Evolutionary conservation across 2,329 filamentous ascomycete genomes (phyloP).

Genomic region (Cryphonectria radicalis): DNA sequence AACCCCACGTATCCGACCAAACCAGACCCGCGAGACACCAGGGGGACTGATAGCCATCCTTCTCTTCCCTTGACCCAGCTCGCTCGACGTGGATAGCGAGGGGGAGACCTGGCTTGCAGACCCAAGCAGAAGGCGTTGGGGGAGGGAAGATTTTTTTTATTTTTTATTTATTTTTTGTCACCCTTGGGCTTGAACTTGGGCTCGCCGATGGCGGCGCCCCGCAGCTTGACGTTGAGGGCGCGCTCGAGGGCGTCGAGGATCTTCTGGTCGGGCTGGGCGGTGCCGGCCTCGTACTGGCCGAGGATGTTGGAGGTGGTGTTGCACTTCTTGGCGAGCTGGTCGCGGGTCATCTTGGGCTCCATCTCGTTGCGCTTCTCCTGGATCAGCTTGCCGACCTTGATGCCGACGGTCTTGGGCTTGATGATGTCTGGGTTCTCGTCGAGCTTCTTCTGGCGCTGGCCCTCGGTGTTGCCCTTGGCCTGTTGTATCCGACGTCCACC

Average conservation of each 20-base stretch:
- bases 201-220: slow-evolving; percentile 82
- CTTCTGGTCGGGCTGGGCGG: slow-evolving; percentile 81
- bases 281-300: slow-evolving; percentile 83
- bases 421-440: slow-evolving; percentile 97
- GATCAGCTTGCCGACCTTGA: slow-evolving; percentile 81
- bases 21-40: not conserved
- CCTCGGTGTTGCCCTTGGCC: slow-evolving; percentile 62
- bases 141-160: too few relatives aligned
- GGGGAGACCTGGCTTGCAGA: not conserved
- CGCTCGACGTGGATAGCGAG: not conserved
- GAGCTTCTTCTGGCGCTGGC: slow-evolving; percentile 96
- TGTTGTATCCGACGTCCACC: slow-evolving; percentile 34
- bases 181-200: slow-evolving; percentile 62
- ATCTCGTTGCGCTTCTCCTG: slow-evolving; percentile 76
- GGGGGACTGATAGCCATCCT: not conserved
- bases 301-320: slow-evolving; percentile 83
- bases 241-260: slow-evolving; percentile 78
- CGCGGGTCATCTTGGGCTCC: slow-evolving; percentile 96
- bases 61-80: not conserved
- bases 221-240: slow-evolving; percentile 84
- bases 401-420: slow-evolving; percentile 90
- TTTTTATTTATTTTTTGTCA: slow-evolving; percentile 37
- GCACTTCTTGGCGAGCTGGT: slow-evolving; percentile 82
- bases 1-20: not conserved
- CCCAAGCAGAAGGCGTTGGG: not conserved